Conservation (phyloP, 805 yeast genomes). For the Kuraishia cidri region DNA sequence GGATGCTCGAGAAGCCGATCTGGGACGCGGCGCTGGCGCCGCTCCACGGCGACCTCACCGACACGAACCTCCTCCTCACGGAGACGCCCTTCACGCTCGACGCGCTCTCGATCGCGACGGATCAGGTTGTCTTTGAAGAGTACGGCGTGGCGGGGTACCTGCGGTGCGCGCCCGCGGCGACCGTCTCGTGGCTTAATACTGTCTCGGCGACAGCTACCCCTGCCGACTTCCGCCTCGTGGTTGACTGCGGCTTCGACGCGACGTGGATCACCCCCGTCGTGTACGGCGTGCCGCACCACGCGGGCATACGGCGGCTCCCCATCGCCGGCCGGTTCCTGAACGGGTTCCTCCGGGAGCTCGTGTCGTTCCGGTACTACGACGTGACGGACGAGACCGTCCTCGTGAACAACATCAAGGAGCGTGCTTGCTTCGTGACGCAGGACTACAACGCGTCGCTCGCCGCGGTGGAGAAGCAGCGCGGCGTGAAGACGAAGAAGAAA, state of each 20-base stretch:
- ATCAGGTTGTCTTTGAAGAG: slow-evolving; percentile 91
- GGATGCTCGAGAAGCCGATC: slow-evolving; percentile 83
- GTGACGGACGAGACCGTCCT: slow-evolving; percentile 85
- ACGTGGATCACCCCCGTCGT: slow-evolving; percentile 85
- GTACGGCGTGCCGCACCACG: slow-evolving; percentile 67
- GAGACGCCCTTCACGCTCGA: slow-evolving; percentile 83
- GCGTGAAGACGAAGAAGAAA: slow-evolving; percentile 2
- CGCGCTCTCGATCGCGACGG: slow-evolving; percentile 72
- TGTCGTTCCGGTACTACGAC: slow-evolving; percentile 88
- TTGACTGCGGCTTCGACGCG: slow-evolving; percentile 83
- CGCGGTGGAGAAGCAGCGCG: slow-evolving; percentile 15
- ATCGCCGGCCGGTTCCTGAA: slow-evolving; percentile 83
- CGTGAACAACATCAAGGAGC: slow-evolving; percentile 80
- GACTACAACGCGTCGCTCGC: slow-evolving; percentile 32
- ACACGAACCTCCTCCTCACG: slow-evolving; percentile 57
- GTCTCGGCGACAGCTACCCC: slow-evolving; percentile 3
- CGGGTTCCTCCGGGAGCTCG: slow-evolving; percentile 74
- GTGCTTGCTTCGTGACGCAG: slow-evolving; percentile 57
- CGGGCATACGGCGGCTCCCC: slow-evolving; percentile 69
- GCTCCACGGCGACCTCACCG: slow-evolving; percentile 27
- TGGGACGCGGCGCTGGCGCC: slow-evolving; percentile 77
- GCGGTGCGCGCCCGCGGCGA: slow-evolving; percentile 28
- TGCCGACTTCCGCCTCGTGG: slow-evolving; percentile 64
- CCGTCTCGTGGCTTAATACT: slow-evolving; percentile 1
- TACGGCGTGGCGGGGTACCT: slow-evolving; percentile 70